Percentiles rank a stretch among this genome's conserved stretches.
phyloP scores from a whole-genome alignment of 2,329 filamentous ascomycete species.

The Lachnellula arida region DNA sequence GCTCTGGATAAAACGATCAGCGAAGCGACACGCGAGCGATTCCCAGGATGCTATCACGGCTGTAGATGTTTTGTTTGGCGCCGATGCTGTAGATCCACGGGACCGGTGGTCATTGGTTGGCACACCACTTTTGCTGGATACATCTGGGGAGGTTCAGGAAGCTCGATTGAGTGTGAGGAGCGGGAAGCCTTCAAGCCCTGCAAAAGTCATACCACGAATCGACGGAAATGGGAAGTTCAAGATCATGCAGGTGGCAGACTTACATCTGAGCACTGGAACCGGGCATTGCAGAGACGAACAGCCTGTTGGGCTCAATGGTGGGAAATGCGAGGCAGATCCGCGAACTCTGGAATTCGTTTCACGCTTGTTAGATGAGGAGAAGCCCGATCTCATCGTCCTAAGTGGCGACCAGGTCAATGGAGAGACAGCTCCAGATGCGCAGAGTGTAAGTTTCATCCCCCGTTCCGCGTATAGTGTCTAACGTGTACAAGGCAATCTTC shows the following conservation, averaged over 20 bases:
- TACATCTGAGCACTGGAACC: conserved; percentile 87
- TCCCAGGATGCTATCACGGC: conserved; percentile 52
- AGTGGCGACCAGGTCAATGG: conserved; percentile 96
- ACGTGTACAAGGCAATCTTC: conserved; percentile 66
- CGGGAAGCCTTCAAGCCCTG: conserved; percentile 58
- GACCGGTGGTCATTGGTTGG: conserved; percentile 78
- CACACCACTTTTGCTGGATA: conserved; percentile 67
- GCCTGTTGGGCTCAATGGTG: conserved; percentile 65
- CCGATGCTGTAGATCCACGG: conserved; percentile 81
- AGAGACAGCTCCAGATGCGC: conserved; percentile 84
- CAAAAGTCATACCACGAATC: conserved; percentile 72
- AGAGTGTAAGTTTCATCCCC: conserved; percentile 55
- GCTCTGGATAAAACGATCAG: conserved; percentile 56
- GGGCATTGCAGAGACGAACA: conserved; percentile 83
- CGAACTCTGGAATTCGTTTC: conserved; percentile 86
- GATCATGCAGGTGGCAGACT: conserved; percentile 92
- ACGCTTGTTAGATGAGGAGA: conserved; percentile 82
- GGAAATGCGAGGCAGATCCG: conserved; percentile 84
- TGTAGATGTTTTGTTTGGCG: conserved; percentile 65
- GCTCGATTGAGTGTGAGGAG: conserved; percentile 75
- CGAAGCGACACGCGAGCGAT: conserved; percentile 46
- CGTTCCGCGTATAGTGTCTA: conserved; percentile 5
- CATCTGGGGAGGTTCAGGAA: conserved; percentile 55
- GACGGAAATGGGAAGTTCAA: conserved; percentile 91
- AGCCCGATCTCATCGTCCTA: conserved; percentile 85